Conservation (phyloP, 2,329 filamentous ascomycete species). For the Fusarium sp. region DNA sequence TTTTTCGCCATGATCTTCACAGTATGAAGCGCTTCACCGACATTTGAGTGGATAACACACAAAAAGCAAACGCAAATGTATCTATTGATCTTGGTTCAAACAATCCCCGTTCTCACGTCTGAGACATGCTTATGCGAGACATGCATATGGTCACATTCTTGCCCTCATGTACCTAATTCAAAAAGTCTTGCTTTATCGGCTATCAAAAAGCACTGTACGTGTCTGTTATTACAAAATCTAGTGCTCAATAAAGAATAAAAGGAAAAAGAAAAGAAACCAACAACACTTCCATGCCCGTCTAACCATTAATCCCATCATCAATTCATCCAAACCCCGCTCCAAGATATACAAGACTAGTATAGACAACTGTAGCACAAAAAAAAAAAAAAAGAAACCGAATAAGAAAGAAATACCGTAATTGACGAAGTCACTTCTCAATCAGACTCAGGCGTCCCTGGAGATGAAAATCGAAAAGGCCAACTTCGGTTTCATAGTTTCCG, state of each 20-base stretch:
- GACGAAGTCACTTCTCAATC: too few relatives aligned
- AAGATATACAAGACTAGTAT: too few relatives aligned
- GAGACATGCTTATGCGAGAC: neutral
- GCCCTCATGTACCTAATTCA: too few relatives aligned
- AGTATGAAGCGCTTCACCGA: neutral
- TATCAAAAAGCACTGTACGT: neutral
- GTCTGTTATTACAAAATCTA: slow-evolving; percentile 1
- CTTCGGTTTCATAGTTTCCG: too few relatives aligned
- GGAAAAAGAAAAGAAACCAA: neutral
- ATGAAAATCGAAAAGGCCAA: too few relatives aligned
- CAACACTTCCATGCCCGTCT: neutral
- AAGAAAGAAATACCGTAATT: too few relatives aligned
- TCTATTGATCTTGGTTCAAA: neutral
- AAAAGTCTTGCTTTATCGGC: neutral
- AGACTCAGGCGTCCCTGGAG: too few relatives aligned
- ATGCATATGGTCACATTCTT: neutral
- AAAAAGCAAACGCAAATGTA: neutral
- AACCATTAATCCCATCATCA: neutral
- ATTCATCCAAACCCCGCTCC: too few relatives aligned
- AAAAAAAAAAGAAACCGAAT: too few relatives aligned
- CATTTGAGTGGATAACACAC: neutral
- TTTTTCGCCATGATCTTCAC: neutral
- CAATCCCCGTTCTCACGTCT: neutral
- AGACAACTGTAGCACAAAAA: too few relatives aligned
- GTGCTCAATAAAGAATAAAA: neutral